Evolutionary conservation across 2,329 filamentous ascomycete species (phyloP).

Genomic region (Monosporascus sp.): DNA sequence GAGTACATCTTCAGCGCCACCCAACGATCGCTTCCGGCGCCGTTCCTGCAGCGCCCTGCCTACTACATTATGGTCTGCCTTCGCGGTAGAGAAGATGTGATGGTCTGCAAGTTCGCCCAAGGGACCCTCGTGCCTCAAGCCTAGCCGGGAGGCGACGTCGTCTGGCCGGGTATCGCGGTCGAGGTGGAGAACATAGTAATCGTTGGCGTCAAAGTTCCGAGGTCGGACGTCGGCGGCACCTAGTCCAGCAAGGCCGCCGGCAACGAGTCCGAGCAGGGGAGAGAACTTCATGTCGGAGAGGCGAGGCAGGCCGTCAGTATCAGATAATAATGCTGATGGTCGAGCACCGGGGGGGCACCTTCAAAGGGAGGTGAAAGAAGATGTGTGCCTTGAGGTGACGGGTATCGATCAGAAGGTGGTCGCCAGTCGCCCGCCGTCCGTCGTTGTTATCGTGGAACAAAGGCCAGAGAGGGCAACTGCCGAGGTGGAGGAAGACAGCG

Average conservation of each 20-base stretch:
- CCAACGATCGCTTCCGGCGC: constrained; percentile 54
- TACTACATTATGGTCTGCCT: constrained; percentile 55
- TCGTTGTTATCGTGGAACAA: not conserved
- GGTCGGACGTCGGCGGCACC: constrained; percentile 44
- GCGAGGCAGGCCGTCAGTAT: constrained; percentile 1
- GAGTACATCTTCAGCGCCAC: constrained; percentile 48
- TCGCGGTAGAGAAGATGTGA: constrained; percentile 75
- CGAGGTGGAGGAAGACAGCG: no score
- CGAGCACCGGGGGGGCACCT: not conserved
- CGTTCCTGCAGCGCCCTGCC: constrained; percentile 46
- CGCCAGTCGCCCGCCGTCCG: not conserved
- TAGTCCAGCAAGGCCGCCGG: constrained; percentile 41
- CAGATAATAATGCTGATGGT: not conserved
- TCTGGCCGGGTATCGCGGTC: constrained; percentile 58
- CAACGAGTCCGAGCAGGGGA: constrained; percentile 46
- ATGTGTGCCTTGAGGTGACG: not conserved
- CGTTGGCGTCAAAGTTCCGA: constrained; percentile 72
- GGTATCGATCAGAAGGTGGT: not conserved
- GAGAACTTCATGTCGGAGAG: constrained; percentile 42
- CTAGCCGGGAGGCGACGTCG: constrained; percentile 66
- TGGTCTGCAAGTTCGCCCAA: constrained; percentile 75
- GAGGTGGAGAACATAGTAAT: constrained; percentile 92
- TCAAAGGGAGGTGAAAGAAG: not conserved
- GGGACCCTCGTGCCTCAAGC: constrained; percentile 73
- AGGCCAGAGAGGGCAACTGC: no score